Conservation (phyloP, 2,329 filamentous ascomycete species). For the Coniochaeta ligniaria region DNA sequence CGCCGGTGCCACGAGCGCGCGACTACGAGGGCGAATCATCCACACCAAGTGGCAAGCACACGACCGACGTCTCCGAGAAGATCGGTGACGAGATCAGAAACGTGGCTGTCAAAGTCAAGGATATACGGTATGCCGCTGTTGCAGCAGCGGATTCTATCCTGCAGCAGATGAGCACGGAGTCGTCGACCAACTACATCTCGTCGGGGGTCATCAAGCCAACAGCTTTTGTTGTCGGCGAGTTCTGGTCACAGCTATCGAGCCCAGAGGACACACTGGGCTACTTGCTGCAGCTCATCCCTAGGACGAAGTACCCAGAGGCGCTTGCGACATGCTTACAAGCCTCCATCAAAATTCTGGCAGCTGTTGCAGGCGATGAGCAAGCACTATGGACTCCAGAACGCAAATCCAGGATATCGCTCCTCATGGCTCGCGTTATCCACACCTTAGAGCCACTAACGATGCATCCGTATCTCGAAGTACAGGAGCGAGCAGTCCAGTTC, state of each 20-base stretch:
- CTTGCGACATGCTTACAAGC: constrained; percentile 80
- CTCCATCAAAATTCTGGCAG: constrained; percentile 75
- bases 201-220: constrained; percentile 66
- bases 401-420: constrained; percentile 66
- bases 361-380: constrained; percentile 58
- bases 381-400: constrained; percentile 64
- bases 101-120: constrained; percentile 84
- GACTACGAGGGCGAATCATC: constrained; percentile 15
- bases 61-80: constrained; percentile 51
- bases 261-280: constrained; percentile 67
- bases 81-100: constrained; percentile 86
- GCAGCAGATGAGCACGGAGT: constrained; percentile 45
- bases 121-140: constrained; percentile 72
- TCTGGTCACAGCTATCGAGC: constrained; percentile 61
- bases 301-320: constrained; percentile 52
- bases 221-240: constrained; percentile 87
- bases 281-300: constrained; percentile 60
- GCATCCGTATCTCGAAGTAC: constrained; percentile 86
- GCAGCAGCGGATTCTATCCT: constrained; percentile 75
- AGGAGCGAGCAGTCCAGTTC: constrained; percentile 90
- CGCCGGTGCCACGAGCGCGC: constrained; percentile 39
- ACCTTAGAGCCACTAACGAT: constrained; percentile 71
- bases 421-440: constrained; percentile 76
- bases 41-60: neutral
- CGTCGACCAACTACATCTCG: constrained; percentile 47